Evolutionary conservation across 1,139 yeast genomes (phyloP), one percentile per base, ranked within the genome.

Genomic region (Nakaseomyces bracarensis): DNA sequence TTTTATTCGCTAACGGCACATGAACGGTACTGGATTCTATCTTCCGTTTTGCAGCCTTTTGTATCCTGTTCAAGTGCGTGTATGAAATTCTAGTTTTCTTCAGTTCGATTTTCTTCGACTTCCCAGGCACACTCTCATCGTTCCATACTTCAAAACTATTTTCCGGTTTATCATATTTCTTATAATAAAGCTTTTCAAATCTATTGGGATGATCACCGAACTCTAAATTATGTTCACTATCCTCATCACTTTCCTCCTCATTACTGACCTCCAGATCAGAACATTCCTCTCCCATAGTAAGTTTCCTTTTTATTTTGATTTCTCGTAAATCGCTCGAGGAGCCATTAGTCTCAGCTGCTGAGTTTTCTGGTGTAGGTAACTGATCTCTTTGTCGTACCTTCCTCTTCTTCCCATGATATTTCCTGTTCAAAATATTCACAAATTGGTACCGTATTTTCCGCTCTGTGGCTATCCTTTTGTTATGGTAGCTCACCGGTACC

Each of bases 91-190:
- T 25, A 1, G 36, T 33, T 9, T 18, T 33, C 11, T 33, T 33
- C 25, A 33, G 11, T 18, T 33, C 36, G 3, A n/a, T 18, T 13
- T 33, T 33, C 36, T 33, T 33, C 9, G 16, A 20, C 11, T 20
- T 33, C 4, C 26, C 18, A 21, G 26, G 26, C 4, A 13, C 26
- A 15, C 18, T 33, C 16, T 21, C 36, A 33, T 33, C 36, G 7
- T 18, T 20, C 67, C 58, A 65, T 36, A 39, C 51, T 43, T 54
- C 67, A 53, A 39, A 63, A 16, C 53, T 50, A 4, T 41, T 55
- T 51, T 49, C 58, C 29, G 58, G 62, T 46, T 53, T 52, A 23
- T 54, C 55, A 42, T 53, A 52, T 22, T 47, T 47, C 15, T 45
- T 46, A 27, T 47, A 52, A 41, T 47, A 58, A 21, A 42, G 51